Conservation (phyloP, 176 grass and related monocot species). For the Pharus latifolius region DNA sequence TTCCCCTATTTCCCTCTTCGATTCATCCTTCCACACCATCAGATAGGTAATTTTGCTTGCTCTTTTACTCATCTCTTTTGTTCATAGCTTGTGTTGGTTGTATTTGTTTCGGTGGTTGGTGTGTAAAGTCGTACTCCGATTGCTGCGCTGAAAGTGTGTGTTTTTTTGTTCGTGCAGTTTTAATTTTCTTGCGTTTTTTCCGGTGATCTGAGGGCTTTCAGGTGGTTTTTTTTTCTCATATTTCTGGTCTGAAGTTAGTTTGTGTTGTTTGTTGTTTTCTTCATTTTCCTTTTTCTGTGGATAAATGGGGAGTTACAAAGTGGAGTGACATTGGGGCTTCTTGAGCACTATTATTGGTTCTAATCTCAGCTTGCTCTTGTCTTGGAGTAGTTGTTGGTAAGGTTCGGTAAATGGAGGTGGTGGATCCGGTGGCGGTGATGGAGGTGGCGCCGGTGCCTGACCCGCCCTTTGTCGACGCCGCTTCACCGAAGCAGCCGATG, state of each 20-base stretch:
- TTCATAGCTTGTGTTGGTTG: too few species aligned
- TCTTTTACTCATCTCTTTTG: neutral
- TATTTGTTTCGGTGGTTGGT: too few species aligned
- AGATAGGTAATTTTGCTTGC: too few species aligned
- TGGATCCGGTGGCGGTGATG: constrained; percentile 18
- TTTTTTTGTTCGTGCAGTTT: neutral
- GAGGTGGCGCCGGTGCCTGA: constrained; percentile 18
- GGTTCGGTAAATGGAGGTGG: neutral
- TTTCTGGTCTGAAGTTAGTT: neutral
- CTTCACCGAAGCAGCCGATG: neutral
- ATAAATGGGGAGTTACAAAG: neutral
- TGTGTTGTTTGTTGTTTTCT: too few species aligned
- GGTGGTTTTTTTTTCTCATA: neutral
- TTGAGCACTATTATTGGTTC: too few species aligned
- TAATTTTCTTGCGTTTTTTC: neutral
- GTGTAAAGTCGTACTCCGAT: too few species aligned
- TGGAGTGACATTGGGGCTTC: too few species aligned
- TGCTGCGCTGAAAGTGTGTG: too few species aligned
- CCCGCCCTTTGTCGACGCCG: neutral
- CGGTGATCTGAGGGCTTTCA: neutral
- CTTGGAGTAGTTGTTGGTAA: neutral
- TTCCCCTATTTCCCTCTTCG: neutral
- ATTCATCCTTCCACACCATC: neutral
- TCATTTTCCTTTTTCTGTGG: neutral
- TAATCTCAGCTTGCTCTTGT: neutral